Conservation (phyloP, 805 yeast species). For the Blastobotrys terrestris region DNA sequence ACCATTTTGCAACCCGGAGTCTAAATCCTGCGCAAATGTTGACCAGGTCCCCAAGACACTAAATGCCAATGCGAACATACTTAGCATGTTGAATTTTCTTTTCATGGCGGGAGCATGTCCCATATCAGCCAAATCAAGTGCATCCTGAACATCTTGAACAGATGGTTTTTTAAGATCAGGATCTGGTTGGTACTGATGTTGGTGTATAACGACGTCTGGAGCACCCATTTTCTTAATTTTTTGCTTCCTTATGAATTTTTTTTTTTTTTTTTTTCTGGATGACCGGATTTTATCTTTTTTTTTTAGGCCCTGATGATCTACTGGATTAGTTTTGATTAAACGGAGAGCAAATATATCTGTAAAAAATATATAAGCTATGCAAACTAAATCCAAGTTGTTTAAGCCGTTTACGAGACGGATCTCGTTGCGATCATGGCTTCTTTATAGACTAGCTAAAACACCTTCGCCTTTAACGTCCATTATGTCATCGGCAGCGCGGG, state of each 20-base stretch:
- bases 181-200: not conserved
- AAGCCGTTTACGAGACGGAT: not conserved
- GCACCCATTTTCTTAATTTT: not conserved
- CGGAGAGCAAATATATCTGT: not conserved
- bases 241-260: too few relatives aligned
- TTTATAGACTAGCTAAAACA: not conserved
- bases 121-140: slow-evolving; percentile 62
- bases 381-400: not conserved
- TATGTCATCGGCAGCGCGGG: not conserved
- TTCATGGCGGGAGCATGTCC: slow-evolving; percentile 67
- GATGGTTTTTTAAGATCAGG: not conserved
- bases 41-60: slow-evolving; percentile 78
- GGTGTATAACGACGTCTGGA: not conserved
- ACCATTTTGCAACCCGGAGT: slow-evolving; percentile 68
- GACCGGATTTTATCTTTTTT: too few relatives aligned
- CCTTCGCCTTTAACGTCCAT: not conserved
- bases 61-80: slow-evolving; percentile 73
- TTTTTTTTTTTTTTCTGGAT: too few relatives aligned
- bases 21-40: slow-evolving; percentile 67
- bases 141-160: slow-evolving; percentile 10
- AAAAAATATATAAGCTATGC: not conserved
- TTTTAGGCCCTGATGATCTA: not conserved
- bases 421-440: not conserved
- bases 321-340: not conserved
- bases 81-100: slow-evolving; percentile 59